Evolutionary conservation across 2,329 filamentous ascomycete genomes (phyloP), one percentile per base, ranked within the genome.

Genomic region (Cercospora citrullina): DNA sequence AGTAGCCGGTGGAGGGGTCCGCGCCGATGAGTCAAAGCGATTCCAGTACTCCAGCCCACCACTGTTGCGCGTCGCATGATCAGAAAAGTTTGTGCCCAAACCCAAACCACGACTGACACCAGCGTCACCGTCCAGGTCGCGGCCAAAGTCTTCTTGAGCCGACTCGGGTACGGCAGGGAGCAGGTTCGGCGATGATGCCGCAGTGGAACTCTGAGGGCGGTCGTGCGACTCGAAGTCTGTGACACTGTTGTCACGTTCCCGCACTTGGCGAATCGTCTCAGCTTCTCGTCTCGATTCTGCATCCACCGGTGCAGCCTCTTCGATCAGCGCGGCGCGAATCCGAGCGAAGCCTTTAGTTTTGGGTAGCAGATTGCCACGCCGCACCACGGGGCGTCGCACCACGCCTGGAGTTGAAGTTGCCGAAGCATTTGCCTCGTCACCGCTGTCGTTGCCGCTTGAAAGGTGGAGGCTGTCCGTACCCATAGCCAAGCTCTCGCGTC

Each of bases 291-390:
- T 90, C 66, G 93, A 89, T 79, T 99, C 95, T 51, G 91, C 90
- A 74, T 99, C 95, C 9, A 96, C 84, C 0, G 95, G 95, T 0
- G 93, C 89, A 16, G 88, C 87, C 81, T 99, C 95, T 81, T 99
- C 95, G 66, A 92, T 85, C 0, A 99, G 85, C 3, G 93, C 93
- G 8, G 94, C 95, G 69, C 92, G 89, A 72, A 99, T 97, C 10
- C 95, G 90, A 5, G 94, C 93, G 79, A 99, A 99, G 0, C 91
- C 93, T 81, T 97, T 96, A 0, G 94, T 95, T 84, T 98, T 99
- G 12, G 96, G 95, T 77, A 99, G 80, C 69, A 99, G 85, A 79
- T 96, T 99, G 7, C 94, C 92, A 68, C 94, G 87, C 62, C 95
- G 86, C 6, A 93, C 96, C 6, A 98, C 94, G 1, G 90, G 87